phyloP scores from a whole-genome alignment of 2,329 filamentous ascomycete genomes.

The Claviceps purpurea region DNA sequence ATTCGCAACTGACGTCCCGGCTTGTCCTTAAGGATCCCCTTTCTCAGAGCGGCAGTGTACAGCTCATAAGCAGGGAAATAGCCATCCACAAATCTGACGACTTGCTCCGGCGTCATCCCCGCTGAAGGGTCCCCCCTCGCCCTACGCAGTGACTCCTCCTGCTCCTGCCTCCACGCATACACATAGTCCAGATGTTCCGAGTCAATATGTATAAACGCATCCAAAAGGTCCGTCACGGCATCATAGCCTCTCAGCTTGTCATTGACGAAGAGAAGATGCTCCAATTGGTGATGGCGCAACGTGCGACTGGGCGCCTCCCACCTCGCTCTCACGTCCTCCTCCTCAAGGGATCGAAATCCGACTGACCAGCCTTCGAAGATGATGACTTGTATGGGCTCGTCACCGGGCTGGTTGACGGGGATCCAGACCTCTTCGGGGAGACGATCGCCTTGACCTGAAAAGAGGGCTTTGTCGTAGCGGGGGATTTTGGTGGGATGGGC shows the following conservation, averaged over 20 bases:
- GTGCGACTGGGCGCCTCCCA: conserved; percentile 37
- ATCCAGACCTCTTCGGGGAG: conserved; percentile 49
- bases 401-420: conserved; percentile 36
- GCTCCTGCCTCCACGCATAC: conserved; percentile 72
- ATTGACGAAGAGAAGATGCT: conserved; percentile 39
- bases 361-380: conserved; percentile 89
- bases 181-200: conserved; percentile 62
- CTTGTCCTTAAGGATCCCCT: conserved; percentile 39
- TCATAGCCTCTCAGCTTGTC: conserved; percentile 33
- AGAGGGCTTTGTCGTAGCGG: conserved; percentile 72
- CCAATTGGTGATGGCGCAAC: conserved; percentile 32
- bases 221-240: conserved; percentile 33
- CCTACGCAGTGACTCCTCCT: conserved; percentile 58
- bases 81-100: conserved; percentile 56
- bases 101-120: conserved; percentile 74
- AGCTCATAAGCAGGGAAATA: conserved; percentile 64
- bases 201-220: conserved; percentile 48
- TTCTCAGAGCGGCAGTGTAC: conserved; percentile 45
- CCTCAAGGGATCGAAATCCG: conserved; percentile 56
- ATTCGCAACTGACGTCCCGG: conserved; percentile 45
- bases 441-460: conserved; percentile 64
- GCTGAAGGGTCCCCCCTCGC: conserved; percentile 41
- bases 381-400: conserved; percentile 45
- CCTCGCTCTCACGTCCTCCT: conserved; percentile 36
- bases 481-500: conserved; percentile 47